Base-by-base conservation (phyloP, 2,329 filamentous ascomycete genomes). In the Trichoderma sp. region DNA sequence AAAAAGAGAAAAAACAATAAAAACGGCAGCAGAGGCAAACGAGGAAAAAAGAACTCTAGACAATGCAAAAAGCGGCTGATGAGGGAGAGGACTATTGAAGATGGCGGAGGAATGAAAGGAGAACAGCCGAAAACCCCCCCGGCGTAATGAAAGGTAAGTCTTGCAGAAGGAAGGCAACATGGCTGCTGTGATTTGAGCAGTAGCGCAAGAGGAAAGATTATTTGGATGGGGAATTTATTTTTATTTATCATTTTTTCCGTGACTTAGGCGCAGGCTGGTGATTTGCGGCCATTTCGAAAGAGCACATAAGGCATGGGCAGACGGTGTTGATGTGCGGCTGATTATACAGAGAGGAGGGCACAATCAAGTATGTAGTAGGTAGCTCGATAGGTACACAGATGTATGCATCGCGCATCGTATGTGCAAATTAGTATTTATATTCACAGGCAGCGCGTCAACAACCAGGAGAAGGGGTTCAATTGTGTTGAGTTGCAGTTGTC, bases 211-310 rank as follows among this genome's bases (percentile, higher is more conserved):
- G 58, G 70, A 26, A 57, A 62, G 63, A 71, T 20, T 39, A 68
- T 12, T 69, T 62, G 70, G 64, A 62, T 62, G 70, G 57, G 63
- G 32, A 26, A 53, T 55, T 55, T 50, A 50, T 61, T 34, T 61
- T 59, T 9, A 43, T 34, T 53, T 53, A 13, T 68, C 32, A 26
- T 50, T 53, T 39, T 63, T 43, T 26, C 43, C 43, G 61, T 57
- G 58, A 32, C 50, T 63, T 50, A 47, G 64, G 70, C 57, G 64
- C 70, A 68, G 70, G 55, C 70, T 63, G 70, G 70, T 63, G 70
- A 71, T 71, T 71, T 71, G 70, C 63, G 28, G 57, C 63, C 61
- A 59, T 58, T 11, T 34, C 34, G 47, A 62, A 55, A 68, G 70
- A 43, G 70, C 55, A 68, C 68, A 70, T 39, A 26, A 11, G 57